Percentiles rank a stretch among this genome's conserved stretches.
Evolutionary conservation across 2,329 filamentous ascomycete species (phyloP).

Genomic region (Colletotrichum destructivum): DNA sequence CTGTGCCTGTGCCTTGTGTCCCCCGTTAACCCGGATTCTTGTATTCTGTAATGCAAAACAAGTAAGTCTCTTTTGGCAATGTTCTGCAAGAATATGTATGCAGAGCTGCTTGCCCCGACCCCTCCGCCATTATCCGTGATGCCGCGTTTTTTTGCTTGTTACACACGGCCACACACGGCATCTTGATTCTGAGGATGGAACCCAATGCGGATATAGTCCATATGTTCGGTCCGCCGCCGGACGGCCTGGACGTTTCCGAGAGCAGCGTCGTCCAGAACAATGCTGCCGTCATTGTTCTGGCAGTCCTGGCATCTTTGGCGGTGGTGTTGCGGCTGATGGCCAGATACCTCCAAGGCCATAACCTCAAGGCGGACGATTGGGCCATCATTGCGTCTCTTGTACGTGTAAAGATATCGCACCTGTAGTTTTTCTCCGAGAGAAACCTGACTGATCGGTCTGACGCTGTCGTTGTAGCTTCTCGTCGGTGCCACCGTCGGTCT

Average conservation of each 20-base stretch:
- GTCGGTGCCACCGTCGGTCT: slow-evolving; percentile 29
- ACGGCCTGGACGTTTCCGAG: slow-evolving; percentile 21
- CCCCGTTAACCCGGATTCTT: background rate
- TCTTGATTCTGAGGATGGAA: slow-evolving; percentile 5
- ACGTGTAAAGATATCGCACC: background rate
- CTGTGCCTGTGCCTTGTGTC: background rate
- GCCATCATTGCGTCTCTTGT: slow-evolving; percentile 25
- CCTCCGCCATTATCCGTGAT: background rate
- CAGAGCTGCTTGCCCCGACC: background rate
- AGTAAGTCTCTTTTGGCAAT: background rate
- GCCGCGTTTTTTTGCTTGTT: no score
- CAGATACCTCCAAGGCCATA: slow-evolving; percentile 21
- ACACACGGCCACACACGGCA: background rate
- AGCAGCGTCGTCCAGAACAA: slow-evolving; percentile 26
- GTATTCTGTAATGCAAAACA: background rate
- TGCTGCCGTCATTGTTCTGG: slow-evolving; percentile 29
- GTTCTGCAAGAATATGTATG: background rate
- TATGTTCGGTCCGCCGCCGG: slow-evolving; percentile 21
- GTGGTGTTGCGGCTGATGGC: slow-evolving; percentile 26
- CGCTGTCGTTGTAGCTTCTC: background rate
- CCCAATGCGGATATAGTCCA: slow-evolving; percentile 10
- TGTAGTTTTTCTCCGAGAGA: no score
- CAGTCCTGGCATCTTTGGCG: slow-evolving; percentile 12
- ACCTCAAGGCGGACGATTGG: slow-evolving; percentile 30
- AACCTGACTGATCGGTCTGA: background rate